phyloP scores from a whole-genome alignment of 2,329 filamentous ascomycete genomes.

The Capronia americana region DNA sequence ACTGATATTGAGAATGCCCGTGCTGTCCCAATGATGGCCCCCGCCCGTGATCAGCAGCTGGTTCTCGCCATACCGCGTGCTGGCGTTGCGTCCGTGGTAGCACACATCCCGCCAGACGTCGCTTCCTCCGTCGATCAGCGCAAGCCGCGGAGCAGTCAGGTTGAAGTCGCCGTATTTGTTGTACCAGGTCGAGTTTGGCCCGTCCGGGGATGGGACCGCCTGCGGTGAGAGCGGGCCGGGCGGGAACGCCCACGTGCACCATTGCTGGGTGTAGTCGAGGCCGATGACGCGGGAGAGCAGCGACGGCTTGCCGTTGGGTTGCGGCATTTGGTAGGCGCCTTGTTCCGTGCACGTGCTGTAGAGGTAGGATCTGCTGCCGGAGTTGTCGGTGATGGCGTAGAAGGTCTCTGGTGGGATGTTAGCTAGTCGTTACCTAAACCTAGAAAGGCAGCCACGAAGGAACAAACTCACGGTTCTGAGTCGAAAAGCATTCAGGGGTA shows the following conservation, averaged over 20 bases:
- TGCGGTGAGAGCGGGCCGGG: slow-evolving; percentile 45
- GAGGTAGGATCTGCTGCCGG: slow-evolving; percentile 53
- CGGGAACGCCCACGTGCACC: slow-evolving; percentile 63
- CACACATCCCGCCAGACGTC: slow-evolving; percentile 62
- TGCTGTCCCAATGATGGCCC: slow-evolving; percentile 61
- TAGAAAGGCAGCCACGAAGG: not conserved
- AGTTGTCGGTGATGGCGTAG: slow-evolving; percentile 54
- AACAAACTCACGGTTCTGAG: slow-evolving; percentile 45
- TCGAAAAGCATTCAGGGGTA: slow-evolving; percentile 54
- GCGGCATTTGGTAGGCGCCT: slow-evolving; percentile 58
- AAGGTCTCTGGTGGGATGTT: slow-evolving; percentile 43
- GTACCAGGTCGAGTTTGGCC: slow-evolving; percentile 51
- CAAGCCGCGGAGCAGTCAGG: slow-evolving; percentile 55
- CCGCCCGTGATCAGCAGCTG: slow-evolving; percentile 58
- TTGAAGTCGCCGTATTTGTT: slow-evolving; percentile 58
- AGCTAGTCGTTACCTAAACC: not conserved
- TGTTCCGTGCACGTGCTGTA: slow-evolving; percentile 58
- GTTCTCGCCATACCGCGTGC: slow-evolving; percentile 53
- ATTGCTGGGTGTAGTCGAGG: slow-evolving; percentile 60
- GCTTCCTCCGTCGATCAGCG: slow-evolving; percentile 59
- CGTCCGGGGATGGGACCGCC: slow-evolving; percentile 44
- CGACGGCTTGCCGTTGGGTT: slow-evolving; percentile 46
- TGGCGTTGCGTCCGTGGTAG: slow-evolving; percentile 56
- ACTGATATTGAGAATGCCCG: slow-evolving; percentile 51
- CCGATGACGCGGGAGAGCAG: slow-evolving; percentile 58